A percentile compares a stretch with the other conserved stretches of the same genome.
Evolutionary conservation across 116 monocot genomes (phyloP).

Genomic region (Cymodocea nodosa): DNA sequence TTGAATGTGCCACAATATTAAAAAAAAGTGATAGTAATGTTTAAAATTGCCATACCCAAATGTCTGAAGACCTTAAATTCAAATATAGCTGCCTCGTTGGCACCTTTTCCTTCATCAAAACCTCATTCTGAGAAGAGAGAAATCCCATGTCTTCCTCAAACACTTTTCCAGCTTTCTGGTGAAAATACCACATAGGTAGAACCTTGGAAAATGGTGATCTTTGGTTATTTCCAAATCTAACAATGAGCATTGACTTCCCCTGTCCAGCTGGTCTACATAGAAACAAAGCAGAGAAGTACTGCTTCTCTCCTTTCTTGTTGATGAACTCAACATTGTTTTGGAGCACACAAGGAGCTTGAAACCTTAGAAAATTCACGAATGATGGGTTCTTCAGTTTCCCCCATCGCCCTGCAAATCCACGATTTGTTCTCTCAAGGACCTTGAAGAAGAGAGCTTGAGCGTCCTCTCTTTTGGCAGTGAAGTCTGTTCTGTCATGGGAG

Average conservation of each 20-base stretch:
- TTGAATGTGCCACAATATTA: background rate
- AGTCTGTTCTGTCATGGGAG: constrained; percentile 85
- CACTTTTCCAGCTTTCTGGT: constrained; percentile 53
- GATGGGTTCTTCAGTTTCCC: constrained; percentile 11
- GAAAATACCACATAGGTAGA: constrained; percentile 58
- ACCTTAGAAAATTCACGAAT: constrained; percentile 27
- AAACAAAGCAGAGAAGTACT: constrained; percentile 51
- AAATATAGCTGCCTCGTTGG: constrained; percentile 55
- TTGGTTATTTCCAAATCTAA: constrained; percentile 45
- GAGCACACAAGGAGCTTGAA: constrained; percentile 63
- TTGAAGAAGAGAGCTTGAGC: constrained; percentile 54
- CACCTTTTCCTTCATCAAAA: constrained; percentile 41
- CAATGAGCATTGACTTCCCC: constrained; percentile 71
- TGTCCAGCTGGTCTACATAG: constrained; percentile 59
- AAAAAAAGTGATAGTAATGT: background rate
- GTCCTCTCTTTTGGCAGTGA: constrained; percentile 58
- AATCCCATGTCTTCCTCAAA: constrained; percentile 84
- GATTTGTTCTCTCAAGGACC: constrained; percentile 22
- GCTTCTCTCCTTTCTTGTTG: constrained; percentile 44
- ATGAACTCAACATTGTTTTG: constrained; percentile 42
- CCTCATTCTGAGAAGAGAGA: constrained; percentile 70
- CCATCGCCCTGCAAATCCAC: constrained; percentile 71
- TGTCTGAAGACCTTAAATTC: constrained; percentile 49
- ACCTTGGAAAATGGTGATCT: constrained; percentile 15
- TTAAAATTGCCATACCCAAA: constrained; percentile 27